Evolutionary conservation across 1,284 basidiomycete genomes (phyloP), one percentile per base, ranked within the genome.

Genomic region (Kwoniella shivajii): DNA sequence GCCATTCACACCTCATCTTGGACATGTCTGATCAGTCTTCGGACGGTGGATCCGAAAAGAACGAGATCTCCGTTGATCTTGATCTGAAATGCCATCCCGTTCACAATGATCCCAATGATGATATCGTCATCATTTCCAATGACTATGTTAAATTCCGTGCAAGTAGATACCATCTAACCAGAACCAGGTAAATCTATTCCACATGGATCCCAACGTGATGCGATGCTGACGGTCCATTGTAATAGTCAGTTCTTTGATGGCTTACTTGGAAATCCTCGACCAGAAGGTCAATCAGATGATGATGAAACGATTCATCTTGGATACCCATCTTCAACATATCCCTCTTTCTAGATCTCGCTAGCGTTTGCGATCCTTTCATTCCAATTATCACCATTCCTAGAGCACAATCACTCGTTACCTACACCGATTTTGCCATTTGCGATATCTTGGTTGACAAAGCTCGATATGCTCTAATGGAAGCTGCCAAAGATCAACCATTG

Each of bases 311-410:
- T 55, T 20, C 33, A 48, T 16, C 53, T 55, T 7, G 38, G 49
- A 0, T 48, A 22, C 29, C 27, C 37, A 34, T 13, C 16, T 18
- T 27, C 18, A 6, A 24, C 16, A 29, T 48, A 4, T 31, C 30
- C 10, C 44, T 41, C n/a, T 55, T 55, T 39, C 53, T 55, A n/a
- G 53, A 55, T 37, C 36, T 48, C 14, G 29, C 37, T n/a, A 31
- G 27, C 1, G 27, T 34, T 3, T 47, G n/a, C 22, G 16, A 42
- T 6, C 46, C 46, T 5, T 37, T 13, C 29, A 2, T 55, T 2
- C 36, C 44, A 3, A 27, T 20, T 18, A 24, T 48, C 9, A 27
- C 37, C 9, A 38, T 49, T 26, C 4, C 2, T 24, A 6, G 10
- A 38, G 37, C 37, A 22, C 10, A 26, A 43, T 29, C 36, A 10